These are phyloP conservation scores for Metschnikowia anglica DNA, from an alignment of 805 yeast species.

Conservation along the genomic window DNA sequence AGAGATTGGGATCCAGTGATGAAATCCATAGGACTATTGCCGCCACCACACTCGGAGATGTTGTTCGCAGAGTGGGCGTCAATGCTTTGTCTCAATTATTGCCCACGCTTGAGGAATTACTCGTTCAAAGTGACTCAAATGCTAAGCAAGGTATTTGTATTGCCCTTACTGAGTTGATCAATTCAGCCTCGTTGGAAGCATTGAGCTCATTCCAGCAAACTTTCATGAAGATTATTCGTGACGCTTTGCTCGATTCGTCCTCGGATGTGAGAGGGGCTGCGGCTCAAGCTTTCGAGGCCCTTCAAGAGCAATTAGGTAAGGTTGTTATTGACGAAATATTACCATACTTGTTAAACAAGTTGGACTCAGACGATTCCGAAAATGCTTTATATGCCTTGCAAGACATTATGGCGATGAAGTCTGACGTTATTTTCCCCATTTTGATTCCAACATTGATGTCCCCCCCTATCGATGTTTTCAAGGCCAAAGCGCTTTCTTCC, in stretches of 20 bases:
- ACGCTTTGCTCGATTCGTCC: conserved; percentile 73
- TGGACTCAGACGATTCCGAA: conserved; percentile 60
- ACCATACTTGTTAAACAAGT: conserved; percentile 74
- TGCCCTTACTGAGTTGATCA: conserved; percentile 82
- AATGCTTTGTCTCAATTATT: conserved; percentile 79
- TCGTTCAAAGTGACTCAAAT: conserved; percentile 65
- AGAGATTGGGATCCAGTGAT: conserved; percentile 79
- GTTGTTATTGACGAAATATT: conserved; percentile 84
- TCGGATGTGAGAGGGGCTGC: conserved; percentile 84
- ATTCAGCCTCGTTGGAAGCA: conserved; percentile 63
- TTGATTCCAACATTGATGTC: conserved; percentile 79
- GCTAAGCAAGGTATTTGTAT: conserved; percentile 96
- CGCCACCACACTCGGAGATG: conserved; percentile 90
- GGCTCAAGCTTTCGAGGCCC: conserved; percentile 83
- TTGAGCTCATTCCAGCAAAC: conserved; percentile 62
- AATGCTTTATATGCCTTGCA: conserved; percentile 83
- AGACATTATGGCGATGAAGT: conserved; percentile 87
- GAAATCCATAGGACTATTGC: conserved; percentile 80
- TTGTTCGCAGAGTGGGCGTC: conserved; percentile 91
- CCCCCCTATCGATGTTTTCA: conserved; percentile 78
- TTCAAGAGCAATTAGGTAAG: conserved; percentile 80
- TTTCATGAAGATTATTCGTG: conserved; percentile 73
- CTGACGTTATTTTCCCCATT: conserved; percentile 91
- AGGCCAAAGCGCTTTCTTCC: conserved; percentile 84
- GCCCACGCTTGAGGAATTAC: conserved; percentile 75